Evolutionary conservation across 2,329 filamentous ascomycete species (phyloP), one percentile per base, ranked within the genome.

Genomic region (Coleophoma crateriformis): DNA sequence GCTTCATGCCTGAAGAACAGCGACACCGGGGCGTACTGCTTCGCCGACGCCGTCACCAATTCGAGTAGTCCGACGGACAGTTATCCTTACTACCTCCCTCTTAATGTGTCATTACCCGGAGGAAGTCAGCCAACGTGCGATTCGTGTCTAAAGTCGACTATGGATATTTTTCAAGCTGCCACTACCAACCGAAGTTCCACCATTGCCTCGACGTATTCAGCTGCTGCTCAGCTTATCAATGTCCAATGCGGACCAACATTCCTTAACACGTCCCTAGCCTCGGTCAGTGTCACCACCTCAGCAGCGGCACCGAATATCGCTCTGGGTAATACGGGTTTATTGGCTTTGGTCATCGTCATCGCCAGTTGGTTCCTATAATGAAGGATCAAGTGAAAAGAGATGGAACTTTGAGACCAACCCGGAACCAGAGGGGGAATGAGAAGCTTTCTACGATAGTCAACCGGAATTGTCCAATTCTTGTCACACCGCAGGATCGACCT

Each of bases 31-130:
- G 78, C 82, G 57, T 96, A 92, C 73, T 86, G 82, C 71, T 96
- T 90, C 66, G 88, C 88, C 57, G 85, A 88, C 58, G 90, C 92
- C 45, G 82, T 91, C 52, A 90, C 87, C 44, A 95, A 96, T 68
- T 65, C 72, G 6, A 79, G 81, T 19, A 85, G 80, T 8, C 75
- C 87, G 0, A 80, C 82, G 33, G 86, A 94, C 64, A 78, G 82
- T 33, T 92, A 91, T 62, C 77, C 94, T 34, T 99, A 96, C 71
- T 92, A 87, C 61, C 73, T 97, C 3, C 88, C 91, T 0, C 77
- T 95, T 49, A 94, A 94, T 51, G 77, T 84, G 38, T 68, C 75
- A 1, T 71, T 96, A 12, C 88, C 88, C 0, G 75, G 73, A 13
- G 78, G 78, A 19, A 80, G 84, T 22, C 73, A 76, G n/a, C 88